phyloP scores from a whole-genome alignment of 306 rosid species.

The Pyrus bretschneideri region DNA sequence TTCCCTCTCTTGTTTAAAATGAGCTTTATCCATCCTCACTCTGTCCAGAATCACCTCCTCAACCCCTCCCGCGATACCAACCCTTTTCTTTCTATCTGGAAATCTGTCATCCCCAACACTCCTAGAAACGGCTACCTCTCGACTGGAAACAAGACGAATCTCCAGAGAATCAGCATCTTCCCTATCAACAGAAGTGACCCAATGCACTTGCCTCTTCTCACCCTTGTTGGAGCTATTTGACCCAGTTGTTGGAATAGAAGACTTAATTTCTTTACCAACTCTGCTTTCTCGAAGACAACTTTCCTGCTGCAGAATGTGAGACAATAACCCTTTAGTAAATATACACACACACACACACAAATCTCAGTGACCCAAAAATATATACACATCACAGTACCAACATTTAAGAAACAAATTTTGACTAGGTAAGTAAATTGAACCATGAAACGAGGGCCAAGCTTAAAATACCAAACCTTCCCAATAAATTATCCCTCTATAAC shows the following conservation, averaged over 20 bases:
- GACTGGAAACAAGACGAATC: constrained; percentile 26
- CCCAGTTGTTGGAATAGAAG: constrained; percentile 27
- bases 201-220: constrained; percentile 32
- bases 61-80: constrained; percentile 16
- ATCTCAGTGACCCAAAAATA: neutral
- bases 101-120: constrained; percentile 22
- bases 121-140: constrained; percentile 21
- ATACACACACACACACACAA: neutral
- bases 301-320: constrained; percentile 47
- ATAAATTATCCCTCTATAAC: neutral
- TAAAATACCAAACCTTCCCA: neutral
- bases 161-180: constrained; percentile 25
- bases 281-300: constrained; percentile 22
- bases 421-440: neutral
- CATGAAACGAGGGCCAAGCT: neutral
- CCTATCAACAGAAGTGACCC: constrained; percentile 19
- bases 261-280: constrained; percentile 17
- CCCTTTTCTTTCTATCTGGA: constrained; percentile 8
- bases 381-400: neutral
- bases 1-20: constrained; percentile 28
- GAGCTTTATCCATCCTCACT: constrained; percentile 28
- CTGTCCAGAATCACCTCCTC: constrained; percentile 34
- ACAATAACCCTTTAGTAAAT: neutral
- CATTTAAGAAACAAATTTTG: neutral
- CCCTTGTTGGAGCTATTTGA: constrained; percentile 16